Evolutionary conservation across 306 rosid species (phyloP).

Genomic region (Quercus aquifolioides): DNA sequence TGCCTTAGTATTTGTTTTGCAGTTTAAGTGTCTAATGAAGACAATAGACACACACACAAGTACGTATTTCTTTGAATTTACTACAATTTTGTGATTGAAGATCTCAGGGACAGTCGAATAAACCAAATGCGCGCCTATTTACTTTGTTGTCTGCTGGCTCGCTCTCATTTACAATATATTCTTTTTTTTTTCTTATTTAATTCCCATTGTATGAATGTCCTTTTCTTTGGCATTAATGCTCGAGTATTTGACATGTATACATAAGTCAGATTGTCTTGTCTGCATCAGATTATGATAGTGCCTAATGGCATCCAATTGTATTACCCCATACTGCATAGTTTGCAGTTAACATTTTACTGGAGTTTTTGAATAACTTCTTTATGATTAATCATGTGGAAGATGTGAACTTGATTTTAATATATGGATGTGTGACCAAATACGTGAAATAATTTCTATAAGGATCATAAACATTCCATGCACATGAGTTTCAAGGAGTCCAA

Average conservation of each 20-base stretch:
- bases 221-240: background rate
- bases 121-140: conserved; percentile 2
- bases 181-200: background rate
- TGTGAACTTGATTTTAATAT: background rate
- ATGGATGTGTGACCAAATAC: background rate
- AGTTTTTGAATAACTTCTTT: background rate
- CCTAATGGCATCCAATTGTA: background rate
- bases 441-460: background rate
- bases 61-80: background rate
- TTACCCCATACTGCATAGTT: background rate
- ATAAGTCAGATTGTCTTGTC: conserved; percentile 5
- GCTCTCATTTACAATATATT: conserved; percentile 4
- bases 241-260: background rate
- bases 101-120: background rate
- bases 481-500: background rate
- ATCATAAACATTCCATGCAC: background rate
- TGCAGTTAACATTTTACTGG: background rate
- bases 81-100: background rate
- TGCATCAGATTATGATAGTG: background rate
- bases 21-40: background rate
- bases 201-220: conserved; percentile 5
- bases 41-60: background rate
- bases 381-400: background rate
- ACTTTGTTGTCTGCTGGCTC: conserved; percentile 28
- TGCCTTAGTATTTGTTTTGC: background rate